Evolutionary conservation across 352 stramenopile genomes (phyloP).

Genomic region (Phytophthora crassamura): DNA sequence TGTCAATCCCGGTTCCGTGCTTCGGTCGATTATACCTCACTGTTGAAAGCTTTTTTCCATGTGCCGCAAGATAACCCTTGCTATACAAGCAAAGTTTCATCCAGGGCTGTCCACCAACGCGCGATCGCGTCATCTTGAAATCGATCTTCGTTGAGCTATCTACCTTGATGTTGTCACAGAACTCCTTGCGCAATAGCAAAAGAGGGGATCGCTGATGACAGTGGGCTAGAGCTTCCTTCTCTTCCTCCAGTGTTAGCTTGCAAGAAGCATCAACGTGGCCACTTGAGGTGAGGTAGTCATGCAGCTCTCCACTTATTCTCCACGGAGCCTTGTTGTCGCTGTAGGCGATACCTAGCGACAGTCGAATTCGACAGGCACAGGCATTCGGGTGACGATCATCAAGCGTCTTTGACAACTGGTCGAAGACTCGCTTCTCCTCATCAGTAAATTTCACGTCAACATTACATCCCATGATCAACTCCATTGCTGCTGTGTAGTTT

Average conservation of each 20-base stretch:
- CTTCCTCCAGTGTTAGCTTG: constrained; percentile 94
- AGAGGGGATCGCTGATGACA: constrained; percentile 75
- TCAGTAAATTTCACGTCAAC: constrained; percentile 95
- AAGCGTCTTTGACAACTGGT: constrained; percentile 94
- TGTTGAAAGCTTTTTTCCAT: constrained; percentile 83
- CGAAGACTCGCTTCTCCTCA: constrained; percentile 98
- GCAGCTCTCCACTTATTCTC: constrained; percentile 77
- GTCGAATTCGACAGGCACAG: constrained; percentile 94
- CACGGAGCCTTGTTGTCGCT: constrained; percentile 92
- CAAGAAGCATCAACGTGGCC: constrained; percentile 94
- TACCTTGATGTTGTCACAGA: constrained; percentile 59
- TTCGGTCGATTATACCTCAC: constrained; percentile 88
- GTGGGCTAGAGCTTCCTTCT: constrained; percentile 90
- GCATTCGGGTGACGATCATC: constrained; percentile 96
- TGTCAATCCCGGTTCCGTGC: constrained; percentile 53
- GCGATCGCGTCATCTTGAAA: constrained; percentile 73
- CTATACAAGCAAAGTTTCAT: constrained; percentile 84
- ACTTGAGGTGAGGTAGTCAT: constrained; percentile 92
- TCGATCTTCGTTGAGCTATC: constrained; percentile 43
- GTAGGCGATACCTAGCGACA: constrained; percentile 90
- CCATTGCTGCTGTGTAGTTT: constrained; percentile 95
- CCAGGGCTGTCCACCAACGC: constrained; percentile 85
- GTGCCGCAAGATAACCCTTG: constrained; percentile 74
- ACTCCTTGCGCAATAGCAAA: constrained; percentile 72
- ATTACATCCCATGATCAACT: constrained; percentile 96